These are phyloP conservation scores for Clonostachys solani DNA, from an alignment of 2,329 filamentous ascomycete genomes.

Conservation along the genomic window DNA sequence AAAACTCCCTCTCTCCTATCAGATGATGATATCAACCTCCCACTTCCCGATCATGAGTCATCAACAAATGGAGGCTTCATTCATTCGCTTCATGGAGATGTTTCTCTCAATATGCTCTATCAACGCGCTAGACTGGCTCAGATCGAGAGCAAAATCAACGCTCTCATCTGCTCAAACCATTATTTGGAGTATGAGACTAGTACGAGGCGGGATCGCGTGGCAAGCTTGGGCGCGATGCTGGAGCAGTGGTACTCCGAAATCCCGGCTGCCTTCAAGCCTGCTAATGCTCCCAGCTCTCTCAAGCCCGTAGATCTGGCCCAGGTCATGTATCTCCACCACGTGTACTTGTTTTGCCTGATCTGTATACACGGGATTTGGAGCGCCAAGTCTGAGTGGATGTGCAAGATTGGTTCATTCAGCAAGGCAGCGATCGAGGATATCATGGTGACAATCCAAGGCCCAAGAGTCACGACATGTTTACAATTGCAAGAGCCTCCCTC, in stretches of 20 bases:
- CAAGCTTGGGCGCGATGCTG: slow-evolving; percentile 21
- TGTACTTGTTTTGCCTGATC: slow-evolving; percentile 25
- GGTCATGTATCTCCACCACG: slow-evolving; percentile 29
- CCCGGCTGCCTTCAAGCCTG: slow-evolving; percentile 23
- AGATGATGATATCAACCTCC: slow-evolving; percentile 34
- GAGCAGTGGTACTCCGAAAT: slow-evolving; percentile 28
- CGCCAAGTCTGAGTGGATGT: slow-evolving; percentile 27
- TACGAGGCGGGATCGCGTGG: slow-evolving; percentile 19
- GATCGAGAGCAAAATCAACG: slow-evolving; percentile 33
- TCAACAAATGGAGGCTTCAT: slow-evolving; percentile 25
- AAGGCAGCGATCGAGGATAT: slow-evolving; percentile 14
- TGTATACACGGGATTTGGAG: slow-evolving; percentile 32
- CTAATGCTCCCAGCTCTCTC: slow-evolving; percentile 14
- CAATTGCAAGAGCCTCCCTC: not conserved
- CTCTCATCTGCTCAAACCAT: slow-evolving; percentile 26
- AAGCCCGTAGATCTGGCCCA: not conserved
- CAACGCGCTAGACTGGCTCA: slow-evolving; percentile 30
- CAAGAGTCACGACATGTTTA: not conserved
- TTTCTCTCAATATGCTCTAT: slow-evolving; percentile 30
- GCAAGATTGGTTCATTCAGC: slow-evolving; percentile 19
- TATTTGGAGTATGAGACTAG: slow-evolving; percentile 14
- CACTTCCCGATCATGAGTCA: slow-evolving; percentile 20
- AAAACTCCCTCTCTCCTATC: slow-evolving; percentile 29
- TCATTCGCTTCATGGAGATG: slow-evolving; percentile 22
- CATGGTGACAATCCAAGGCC: not conserved